Evolutionary conservation across 2,329 filamentous ascomycete species (phyloP).

Genomic region (Penicillium sp.): DNA sequence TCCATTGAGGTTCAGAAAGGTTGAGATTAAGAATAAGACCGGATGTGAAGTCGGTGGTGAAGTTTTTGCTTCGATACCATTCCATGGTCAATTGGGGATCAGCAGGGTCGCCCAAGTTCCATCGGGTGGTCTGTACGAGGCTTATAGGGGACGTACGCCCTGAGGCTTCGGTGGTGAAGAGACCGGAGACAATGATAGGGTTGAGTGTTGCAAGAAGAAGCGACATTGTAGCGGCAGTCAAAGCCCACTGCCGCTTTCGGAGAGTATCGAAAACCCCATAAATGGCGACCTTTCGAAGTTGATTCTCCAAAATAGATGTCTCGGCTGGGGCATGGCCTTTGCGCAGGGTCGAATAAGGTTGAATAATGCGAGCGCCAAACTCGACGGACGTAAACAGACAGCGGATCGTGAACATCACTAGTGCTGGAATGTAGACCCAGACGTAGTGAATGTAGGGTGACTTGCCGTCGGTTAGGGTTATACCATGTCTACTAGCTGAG

Average conservation of each 20-base stretch:
- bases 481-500: neutral
- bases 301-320: slow-evolving; percentile 20
- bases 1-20: slow-evolving; percentile 35
- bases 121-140: neutral
- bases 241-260: slow-evolving; percentile 13
- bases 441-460: slow-evolving; percentile 26
- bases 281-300: slow-evolving; percentile 32
- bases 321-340: slow-evolving; percentile 8
- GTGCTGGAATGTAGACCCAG: slow-evolving; percentile 23
- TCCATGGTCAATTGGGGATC: neutral
- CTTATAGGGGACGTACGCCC: neutral
- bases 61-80: neutral
- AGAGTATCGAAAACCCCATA: slow-evolving; percentile 59
- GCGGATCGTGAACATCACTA: slow-evolving; percentile 20
- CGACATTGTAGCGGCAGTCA: slow-evolving; percentile 12
- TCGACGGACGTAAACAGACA: slow-evolving; percentile 19
- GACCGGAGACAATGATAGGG: slow-evolving; percentile 16
- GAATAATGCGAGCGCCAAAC: slow-evolving; percentile 18
- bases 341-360: slow-evolving; percentile 19
- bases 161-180: slow-evolving; percentile 6
- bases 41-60: neutral
- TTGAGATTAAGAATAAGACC: slow-evolving; percentile 28
- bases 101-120: slow-evolving; percentile 7
- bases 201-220: slow-evolving; percentile 16
- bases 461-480: neutral